Conservation (phyloP, 2,329 filamentous ascomycete species). For the Sporothrix sp. region DNA sequence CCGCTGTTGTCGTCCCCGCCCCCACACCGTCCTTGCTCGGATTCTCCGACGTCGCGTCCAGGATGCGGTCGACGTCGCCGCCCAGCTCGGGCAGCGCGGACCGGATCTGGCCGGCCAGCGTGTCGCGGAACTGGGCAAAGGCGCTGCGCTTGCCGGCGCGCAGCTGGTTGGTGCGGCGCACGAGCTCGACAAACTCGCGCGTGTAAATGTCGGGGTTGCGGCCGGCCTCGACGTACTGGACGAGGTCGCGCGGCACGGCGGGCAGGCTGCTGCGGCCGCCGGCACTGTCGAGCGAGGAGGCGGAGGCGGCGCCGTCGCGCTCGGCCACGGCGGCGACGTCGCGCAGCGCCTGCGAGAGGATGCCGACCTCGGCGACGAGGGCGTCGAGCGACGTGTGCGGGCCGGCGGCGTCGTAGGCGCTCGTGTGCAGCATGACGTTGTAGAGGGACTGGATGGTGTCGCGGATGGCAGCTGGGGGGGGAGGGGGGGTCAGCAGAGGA, state of each 20-base stretch:
- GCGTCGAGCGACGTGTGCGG: slow-evolving; percentile 44
- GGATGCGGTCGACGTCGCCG: slow-evolving; percentile 41
- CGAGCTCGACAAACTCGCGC: slow-evolving; percentile 61
- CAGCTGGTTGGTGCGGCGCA: slow-evolving; percentile 55
- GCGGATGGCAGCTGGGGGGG: slow-evolving; percentile 15
- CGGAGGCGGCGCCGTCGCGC: neutral
- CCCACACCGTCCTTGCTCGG: too few relatives aligned
- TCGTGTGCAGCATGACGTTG: slow-evolving; percentile 53
- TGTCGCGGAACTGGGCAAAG: slow-evolving; percentile 51
- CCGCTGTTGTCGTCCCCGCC: neutral
- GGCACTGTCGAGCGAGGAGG: neutral
- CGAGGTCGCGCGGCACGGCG: slow-evolving; percentile 49
- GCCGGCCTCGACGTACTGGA: slow-evolving; percentile 60
- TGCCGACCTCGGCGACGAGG: slow-evolving; percentile 43
- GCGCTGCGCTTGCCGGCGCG: slow-evolving; percentile 55
- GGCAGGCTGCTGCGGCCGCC: slow-evolving; percentile 30
- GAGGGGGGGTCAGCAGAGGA: neutral
- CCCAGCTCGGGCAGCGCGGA: slow-evolving; percentile 49
- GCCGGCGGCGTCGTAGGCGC: slow-evolving; percentile 44
- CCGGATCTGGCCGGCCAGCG: slow-evolving; percentile 49
- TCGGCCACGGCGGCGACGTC: slow-evolving; percentile 32
- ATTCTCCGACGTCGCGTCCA: slow-evolving; percentile 33
- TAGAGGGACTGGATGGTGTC: slow-evolving; percentile 55
- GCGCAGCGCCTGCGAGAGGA: slow-evolving; percentile 31
- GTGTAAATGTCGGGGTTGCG: slow-evolving; percentile 68